Conservation (phyloP, 176 grass and related monocot genomes). For the Chloris gayana region DNA sequence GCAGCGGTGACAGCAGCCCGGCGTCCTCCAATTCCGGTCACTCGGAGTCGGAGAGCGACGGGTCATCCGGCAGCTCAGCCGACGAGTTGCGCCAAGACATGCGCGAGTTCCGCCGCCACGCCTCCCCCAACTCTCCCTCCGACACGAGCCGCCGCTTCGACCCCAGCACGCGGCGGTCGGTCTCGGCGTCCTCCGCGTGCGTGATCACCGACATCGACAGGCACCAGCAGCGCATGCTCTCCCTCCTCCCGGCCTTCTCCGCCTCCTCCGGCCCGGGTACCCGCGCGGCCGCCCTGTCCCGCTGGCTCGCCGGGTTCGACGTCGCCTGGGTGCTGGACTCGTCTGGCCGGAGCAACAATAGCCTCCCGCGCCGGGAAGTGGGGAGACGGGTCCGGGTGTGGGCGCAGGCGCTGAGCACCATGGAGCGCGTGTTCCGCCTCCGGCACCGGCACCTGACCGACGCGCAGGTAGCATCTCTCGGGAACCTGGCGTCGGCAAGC, state of each 20-base stretch:
- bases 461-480: slow-evolving; percentile 25
- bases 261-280: neutral
- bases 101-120: slow-evolving; percentile 1
- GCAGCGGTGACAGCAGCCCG: slow-evolving; percentile 34
- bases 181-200: neutral
- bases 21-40: neutral
- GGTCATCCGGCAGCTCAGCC: slow-evolving; percentile 11
- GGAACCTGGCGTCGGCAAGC: slow-evolving; percentile 19
- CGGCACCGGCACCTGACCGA: slow-evolving; percentile 9
- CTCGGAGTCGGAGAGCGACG: slow-evolving; percentile 41
- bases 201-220: slow-evolving; percentile 36
- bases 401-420: slow-evolving; percentile 26
- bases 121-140: neutral
- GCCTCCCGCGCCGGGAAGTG: slow-evolving; percentile 38
- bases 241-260: slow-evolving; percentile 42
- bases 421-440: slow-evolving; percentile 42
- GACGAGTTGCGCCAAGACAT: slow-evolving; percentile 27
- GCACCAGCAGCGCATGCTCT: slow-evolving; percentile 36
- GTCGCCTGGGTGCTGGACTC: slow-evolving; percentile 39
- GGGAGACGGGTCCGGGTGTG: slow-evolving; percentile 34
- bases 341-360: too few species aligned
- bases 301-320: slow-evolving; percentile 39
- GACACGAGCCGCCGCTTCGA: neutral
- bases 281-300: neutral
- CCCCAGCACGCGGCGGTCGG: neutral